Evolutionary conservation across 352 stramenopile species (phyloP), one percentile per base, ranked within the genome.

Genomic region (Globisporangium middletonii): DNA sequence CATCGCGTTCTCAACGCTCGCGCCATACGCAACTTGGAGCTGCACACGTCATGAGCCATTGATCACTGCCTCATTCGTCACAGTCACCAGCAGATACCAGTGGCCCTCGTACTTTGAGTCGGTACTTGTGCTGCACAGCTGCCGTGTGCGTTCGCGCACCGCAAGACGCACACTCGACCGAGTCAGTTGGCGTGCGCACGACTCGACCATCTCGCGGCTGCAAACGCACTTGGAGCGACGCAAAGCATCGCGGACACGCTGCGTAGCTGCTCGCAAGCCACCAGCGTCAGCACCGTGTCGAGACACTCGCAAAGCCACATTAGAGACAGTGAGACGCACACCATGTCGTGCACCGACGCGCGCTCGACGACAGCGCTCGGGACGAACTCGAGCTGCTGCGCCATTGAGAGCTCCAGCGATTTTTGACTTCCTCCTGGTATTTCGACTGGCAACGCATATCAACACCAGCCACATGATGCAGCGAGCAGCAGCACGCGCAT

Each of bases 301-400:
- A 49, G 12, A 18, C 19, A 57, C 7, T 41, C 19, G 27, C 23
- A 35, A 5, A 35, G 8, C 7, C 9, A 9, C 33, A 13, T 2
- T 9, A 12, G 1, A 9, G 33, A 6, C 7, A 38, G 33, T 38
- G 33, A 44, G 27, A 47, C 63, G 41, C 57, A 84, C 78, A 85
- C 72, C 67, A 86, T 80, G 62, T 88, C 73, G 44, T 73, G 58
- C 11, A 82, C 53, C 30, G 54, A 65, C 26, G 75, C 75, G 47
- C 75, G 77, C 56, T 81, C 73, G 18, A 85, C 67, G 26, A 84
- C 68, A 16, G 67, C 77, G 52, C 71, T 76, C 3, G 73, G 62
- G 42, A 88, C 69, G 49, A 70, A 73, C 49, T 71, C 67, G 33
- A 60, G 23, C 46, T 38, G 23, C 46, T 38, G 33, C 33, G 7